Percentiles rank a stretch among this genome's conserved stretches.
These are phyloP conservation scores for Fusarium sp. DNA, from an alignment of 2,329 filamentous ascomycete species.

Conservation along the genomic window DNA sequence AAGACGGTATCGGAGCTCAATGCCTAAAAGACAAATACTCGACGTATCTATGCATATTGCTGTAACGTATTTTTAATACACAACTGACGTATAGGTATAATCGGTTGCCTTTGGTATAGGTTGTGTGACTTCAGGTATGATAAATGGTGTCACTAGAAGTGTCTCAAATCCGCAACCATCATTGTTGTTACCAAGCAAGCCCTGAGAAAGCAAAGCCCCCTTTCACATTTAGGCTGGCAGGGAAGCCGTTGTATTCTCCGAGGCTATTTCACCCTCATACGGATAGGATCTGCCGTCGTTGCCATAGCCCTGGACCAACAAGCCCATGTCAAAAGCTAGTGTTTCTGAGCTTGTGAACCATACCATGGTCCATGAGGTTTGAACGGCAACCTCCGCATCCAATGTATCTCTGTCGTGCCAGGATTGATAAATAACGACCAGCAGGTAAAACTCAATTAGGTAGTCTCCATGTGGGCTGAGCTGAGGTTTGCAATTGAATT, in stretches of 20 bases:
- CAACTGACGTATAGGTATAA: constrained; percentile 11
- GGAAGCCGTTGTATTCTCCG: constrained; percentile 37
- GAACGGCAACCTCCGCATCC: background rate
- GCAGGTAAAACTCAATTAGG: background rate
- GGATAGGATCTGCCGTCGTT: constrained; percentile 37
- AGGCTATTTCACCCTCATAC: constrained; percentile 26
- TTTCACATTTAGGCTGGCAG: constrained; percentile 36
- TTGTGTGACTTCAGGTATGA: constrained; percentile 1
- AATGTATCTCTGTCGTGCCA: background rate
- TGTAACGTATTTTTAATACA: constrained; percentile 4
- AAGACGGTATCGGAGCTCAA: constrained; percentile 4
- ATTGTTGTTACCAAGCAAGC: constrained; percentile 3
- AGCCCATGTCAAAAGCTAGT: constrained; percentile 20
- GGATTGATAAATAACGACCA: background rate
- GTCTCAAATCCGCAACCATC: constrained; percentile 1
- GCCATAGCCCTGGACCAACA: constrained; percentile 9
- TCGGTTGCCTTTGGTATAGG: background rate
- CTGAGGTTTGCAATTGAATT: background rate
- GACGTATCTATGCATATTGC: constrained; percentile 16
- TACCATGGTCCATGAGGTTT: background rate
- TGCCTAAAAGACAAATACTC: constrained; percentile 5
- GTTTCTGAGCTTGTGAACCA: constrained; percentile 16
- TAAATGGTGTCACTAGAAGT: constrained; percentile 6
- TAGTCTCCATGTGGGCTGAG: background rate
- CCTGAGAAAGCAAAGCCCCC: constrained; percentile 30